phyloP scores from a whole-genome alignment of 371 early-diverging fungal species.

The Mucor saturninus region DNA sequence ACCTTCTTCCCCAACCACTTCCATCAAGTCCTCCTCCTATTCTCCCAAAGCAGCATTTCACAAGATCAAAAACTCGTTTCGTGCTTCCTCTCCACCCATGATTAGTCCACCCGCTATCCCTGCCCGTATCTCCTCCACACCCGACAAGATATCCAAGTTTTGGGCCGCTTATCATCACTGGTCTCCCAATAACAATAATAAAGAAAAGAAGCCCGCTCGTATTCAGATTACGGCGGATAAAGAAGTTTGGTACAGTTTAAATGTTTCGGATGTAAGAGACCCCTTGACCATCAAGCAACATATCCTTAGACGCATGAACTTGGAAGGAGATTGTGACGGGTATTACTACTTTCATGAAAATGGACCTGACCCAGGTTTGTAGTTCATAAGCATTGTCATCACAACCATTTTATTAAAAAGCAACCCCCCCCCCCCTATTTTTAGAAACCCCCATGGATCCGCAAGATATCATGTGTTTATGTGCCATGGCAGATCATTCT shows the following conservation, averaged over 20 bases:
- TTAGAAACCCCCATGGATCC: conserved; percentile 32
- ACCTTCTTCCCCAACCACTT: conserved; percentile 18
- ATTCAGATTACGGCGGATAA: conserved; percentile 63
- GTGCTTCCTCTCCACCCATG: conserved; percentile 15
- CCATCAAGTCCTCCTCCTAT: neutral
- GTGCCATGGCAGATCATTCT: conserved; percentile 47
- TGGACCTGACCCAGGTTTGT: conserved; percentile 52
- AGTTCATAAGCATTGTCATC: neutral
- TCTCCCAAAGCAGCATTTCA: neutral
- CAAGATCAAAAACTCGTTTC: conserved; percentile 29
- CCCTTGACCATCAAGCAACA: conserved; percentile 51
- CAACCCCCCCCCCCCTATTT: neutral
- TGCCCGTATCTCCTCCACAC: conserved; percentile 47
- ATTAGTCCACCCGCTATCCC: conserved; percentile 32
- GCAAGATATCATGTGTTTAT: conserved; percentile 41
- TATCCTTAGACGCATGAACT: conserved; percentile 53
- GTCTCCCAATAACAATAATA: conserved; percentile 17
- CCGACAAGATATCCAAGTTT: conserved; percentile 43
- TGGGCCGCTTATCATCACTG: conserved; percentile 47
- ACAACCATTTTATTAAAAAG: conserved; percentile 6
- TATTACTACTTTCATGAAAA: conserved; percentile 60
- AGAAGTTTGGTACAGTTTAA: conserved; percentile 62
- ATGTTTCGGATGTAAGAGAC: conserved; percentile 57
- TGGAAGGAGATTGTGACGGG: conserved; percentile 44
- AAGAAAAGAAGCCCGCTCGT: neutral